Evolutionary conservation across 73 alveolate species (phyloP), one percentile per base, ranked within the genome.

Genomic region (Paramecium sonneborni): DNA sequence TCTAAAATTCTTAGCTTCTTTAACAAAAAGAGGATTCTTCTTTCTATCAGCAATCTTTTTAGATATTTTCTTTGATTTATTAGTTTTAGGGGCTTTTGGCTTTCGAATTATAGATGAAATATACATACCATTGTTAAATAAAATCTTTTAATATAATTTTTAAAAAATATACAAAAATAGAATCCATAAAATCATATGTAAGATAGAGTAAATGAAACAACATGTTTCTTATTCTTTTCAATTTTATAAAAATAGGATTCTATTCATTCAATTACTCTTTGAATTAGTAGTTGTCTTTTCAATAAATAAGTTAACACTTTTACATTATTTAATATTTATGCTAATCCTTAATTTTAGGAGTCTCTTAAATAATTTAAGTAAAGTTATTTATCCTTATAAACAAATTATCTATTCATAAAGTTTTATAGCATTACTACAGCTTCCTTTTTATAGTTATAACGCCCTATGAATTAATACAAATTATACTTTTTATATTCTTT

Each of bases 1-100:
- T 79, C 99, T 96, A 93, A 95, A 97, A 97, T 95, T 98, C 82
- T 97, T 95, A 76, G 96, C 95, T 20, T 93, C 94, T 92, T 96
- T 93, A 92, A 62, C 84, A 32, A 62, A 62, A 3, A 98, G 93
- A 44, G 99, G 99, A 94, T 97, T 97, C 84, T 69, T 88, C 91
- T 88, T 88, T 82, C 87, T 88, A 15, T 88, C 94, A 15, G 56
- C 94, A 14, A 24, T 34, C 55, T 34, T 79, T 14, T 79, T 23
- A 2, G 46, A 30, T 18, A 30, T 41, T 85, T 88, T 88, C 94
- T 88, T 70, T 18, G 91, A 44, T 85, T 88, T 69, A 24, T 88
- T 70, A 15, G 70, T 88, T 88, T 86, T 86, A 28, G 93, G 52
- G 20, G 84, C 84, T 62, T 62, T 62, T 26, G 84, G 84, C 84